These are phyloP conservation scores for Pythium guiyangense DNA, from an alignment of 352 stramenopile species.

Conservation along the genomic window DNA sequence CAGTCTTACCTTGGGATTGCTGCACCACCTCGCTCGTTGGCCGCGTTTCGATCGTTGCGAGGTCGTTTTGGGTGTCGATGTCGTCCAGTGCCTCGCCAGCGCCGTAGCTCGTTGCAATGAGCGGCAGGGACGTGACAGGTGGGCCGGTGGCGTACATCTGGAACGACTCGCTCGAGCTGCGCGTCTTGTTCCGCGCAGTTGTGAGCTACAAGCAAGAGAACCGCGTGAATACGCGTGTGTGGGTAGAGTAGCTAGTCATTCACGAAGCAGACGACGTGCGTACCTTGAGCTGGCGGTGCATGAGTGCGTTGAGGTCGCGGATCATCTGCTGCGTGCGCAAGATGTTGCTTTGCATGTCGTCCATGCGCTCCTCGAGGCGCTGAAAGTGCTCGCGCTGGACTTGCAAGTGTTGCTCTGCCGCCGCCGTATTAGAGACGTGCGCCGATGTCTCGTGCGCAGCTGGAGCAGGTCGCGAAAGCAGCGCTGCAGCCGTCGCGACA, in stretches of 20 bases:
- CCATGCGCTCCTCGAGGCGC: constrained; percentile 36
- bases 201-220: constrained; percentile 14
- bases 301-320: constrained; percentile 29
- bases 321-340: constrained; percentile 46
- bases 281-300: constrained; percentile 53
- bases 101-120: constrained; percentile 1
- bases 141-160: constrained; percentile 4
- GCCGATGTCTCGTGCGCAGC: neutral
- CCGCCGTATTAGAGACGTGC: neutral
- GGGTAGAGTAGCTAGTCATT: neutral
- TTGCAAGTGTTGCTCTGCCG: too few species aligned
- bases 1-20: neutral
- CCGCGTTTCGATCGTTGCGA: neutral
- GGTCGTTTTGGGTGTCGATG: neutral
- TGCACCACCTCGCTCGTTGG: neutral
- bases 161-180: constrained; percentile 31
- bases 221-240: neutral
- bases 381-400: constrained; percentile 10
- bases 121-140: constrained; percentile 3
- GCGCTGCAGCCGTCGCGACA: constrained; percentile 6
- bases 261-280: neutral
- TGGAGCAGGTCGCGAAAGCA: constrained; percentile 4
- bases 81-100: neutral
- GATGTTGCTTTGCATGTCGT: constrained; percentile 36
- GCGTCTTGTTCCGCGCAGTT: constrained; percentile 22